Conservation (phyloP, 129 eudicot genomes). For the Artemisia annua region DNA sequence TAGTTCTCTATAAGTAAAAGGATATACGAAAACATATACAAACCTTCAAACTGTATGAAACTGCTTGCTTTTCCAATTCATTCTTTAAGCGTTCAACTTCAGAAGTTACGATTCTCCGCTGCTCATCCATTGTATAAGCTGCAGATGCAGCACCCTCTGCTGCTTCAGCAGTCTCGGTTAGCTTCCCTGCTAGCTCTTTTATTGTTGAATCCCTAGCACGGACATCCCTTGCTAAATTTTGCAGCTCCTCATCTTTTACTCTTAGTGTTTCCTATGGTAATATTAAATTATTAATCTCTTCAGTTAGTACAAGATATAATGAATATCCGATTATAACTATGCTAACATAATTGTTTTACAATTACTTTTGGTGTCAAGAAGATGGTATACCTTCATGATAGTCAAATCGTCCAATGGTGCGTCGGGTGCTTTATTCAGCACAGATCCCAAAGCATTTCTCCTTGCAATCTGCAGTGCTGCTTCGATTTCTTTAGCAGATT, state of each 20-base stretch:
- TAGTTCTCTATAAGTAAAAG: not conserved
- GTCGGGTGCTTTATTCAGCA: constrained; percentile 64
- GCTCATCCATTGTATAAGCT: constrained; percentile 91
- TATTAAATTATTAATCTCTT: not conserved
- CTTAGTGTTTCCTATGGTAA: constrained; percentile 71
- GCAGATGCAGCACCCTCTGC: constrained; percentile 97
- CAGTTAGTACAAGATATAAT: too few relatives aligned
- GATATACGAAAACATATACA: not conserved
- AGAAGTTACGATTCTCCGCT: constrained; percentile 71
- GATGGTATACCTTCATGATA: constrained; percentile 72
- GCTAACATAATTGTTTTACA: not conserved
- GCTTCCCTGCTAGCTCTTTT: constrained; percentile 85
- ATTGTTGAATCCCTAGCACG: constrained; percentile 93
- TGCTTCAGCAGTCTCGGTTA: constrained; percentile 97
- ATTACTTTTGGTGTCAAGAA: not conserved
- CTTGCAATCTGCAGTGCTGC: constrained; percentile 92
- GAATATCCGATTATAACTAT: not conserved
- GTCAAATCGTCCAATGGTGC: constrained; percentile 83
- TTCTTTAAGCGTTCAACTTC: constrained; percentile 65
- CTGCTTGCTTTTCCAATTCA: constrained; percentile 60
- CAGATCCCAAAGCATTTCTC: constrained; percentile 81
- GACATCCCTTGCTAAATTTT: constrained; percentile 78
- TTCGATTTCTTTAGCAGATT: constrained; percentile 89
- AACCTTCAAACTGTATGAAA: constrained; percentile 61
- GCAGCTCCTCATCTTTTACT: constrained; percentile 97